phyloP scores from a whole-genome alignment of 208 protist species.

The Strigomonas culicis region DNA sequence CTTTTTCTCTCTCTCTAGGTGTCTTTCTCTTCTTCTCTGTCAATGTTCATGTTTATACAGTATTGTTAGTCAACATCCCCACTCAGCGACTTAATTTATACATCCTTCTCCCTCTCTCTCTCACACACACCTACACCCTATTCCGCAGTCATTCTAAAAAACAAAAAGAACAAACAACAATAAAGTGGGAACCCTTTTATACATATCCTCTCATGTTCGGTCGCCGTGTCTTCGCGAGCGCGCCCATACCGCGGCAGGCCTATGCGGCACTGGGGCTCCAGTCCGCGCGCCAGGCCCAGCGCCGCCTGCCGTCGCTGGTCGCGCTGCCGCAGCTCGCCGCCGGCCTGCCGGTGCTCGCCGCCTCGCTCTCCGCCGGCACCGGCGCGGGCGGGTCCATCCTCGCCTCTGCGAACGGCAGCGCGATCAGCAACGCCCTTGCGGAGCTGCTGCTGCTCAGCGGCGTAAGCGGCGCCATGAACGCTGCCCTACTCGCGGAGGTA shows the following conservation, averaged over 20 bases:
- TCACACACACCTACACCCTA: not conserved
- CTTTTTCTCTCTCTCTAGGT: not conserved
- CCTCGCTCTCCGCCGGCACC: constrained; percentile 15
- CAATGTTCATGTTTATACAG: no score
- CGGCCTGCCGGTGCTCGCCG: constrained; percentile 20
- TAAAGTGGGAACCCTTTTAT: not conserved
- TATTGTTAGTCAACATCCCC: no score
- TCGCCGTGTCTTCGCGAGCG: constrained; percentile 77
- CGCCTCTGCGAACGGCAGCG: not conserved
- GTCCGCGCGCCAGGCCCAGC: constrained; percentile 46
- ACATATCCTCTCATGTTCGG: constrained; percentile 54
- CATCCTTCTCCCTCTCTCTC: constrained; percentile 11
- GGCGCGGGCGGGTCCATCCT: not conserved
- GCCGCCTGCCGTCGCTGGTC: constrained; percentile 55
- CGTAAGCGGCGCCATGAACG: no score
- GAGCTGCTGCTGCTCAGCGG: no score
- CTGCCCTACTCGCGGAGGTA: not conserved
- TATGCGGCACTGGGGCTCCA: constrained; percentile 71
- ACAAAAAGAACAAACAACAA: constrained; percentile 3
- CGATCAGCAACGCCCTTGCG: not conserved
- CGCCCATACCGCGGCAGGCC: constrained; percentile 59
- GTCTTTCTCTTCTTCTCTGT: not conserved
- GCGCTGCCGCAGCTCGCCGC: constrained; percentile 26
- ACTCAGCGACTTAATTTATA: not conserved
- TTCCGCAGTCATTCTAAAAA: not conserved